A percentile compares a stretch with the other conserved stretches of the same genome.
Evolutionary conservation across 139 green algal species (phyloP).

Genomic region (Chlorella vulgaris): DNA sequence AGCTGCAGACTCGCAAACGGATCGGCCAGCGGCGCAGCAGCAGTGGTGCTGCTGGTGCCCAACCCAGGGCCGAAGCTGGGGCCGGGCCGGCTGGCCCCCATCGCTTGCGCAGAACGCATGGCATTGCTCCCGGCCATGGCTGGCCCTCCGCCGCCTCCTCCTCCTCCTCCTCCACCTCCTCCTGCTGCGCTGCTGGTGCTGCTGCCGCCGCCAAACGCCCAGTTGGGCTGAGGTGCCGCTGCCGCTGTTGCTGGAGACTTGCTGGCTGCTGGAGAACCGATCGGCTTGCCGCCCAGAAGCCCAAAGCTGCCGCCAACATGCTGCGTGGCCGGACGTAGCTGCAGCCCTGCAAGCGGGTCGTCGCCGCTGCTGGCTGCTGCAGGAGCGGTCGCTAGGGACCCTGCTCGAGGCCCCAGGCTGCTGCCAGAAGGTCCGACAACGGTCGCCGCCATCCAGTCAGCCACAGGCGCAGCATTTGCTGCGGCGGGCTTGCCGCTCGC

Average conservation of each 20-base stretch:
- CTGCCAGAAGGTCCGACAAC: not conserved
- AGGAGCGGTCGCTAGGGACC: not conserved
- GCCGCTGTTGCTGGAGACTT: not conserved
- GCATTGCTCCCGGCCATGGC: not conserved
- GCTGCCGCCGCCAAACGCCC: not conserved
- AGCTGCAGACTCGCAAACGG: constrained; percentile 25
- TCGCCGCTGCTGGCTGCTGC: not conserved
- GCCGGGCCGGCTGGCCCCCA: not conserved
- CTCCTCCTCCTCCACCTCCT: too few species aligned
- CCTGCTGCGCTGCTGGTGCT: not conserved
- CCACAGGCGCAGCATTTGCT: not conserved
- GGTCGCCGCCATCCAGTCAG: constrained; percentile 6
- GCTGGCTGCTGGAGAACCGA: not conserved
- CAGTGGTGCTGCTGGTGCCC: not conserved
- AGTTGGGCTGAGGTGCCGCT: not conserved
- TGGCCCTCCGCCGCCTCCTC: not conserved
- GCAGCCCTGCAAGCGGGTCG: not conserved
- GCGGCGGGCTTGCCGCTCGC: not conserved
- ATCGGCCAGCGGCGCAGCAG: not conserved
- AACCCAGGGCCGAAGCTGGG: not conserved
- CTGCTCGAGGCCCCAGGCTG: not conserved
- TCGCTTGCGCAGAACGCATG: too few species aligned
- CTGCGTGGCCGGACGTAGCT: not conserved
- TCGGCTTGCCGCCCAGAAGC: not conserved
- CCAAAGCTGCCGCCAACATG: not conserved